Evolutionary conservation across 495 filamentous ascomycete genomes (phyloP).

Genomic region (Xylaria telfairii): DNA sequence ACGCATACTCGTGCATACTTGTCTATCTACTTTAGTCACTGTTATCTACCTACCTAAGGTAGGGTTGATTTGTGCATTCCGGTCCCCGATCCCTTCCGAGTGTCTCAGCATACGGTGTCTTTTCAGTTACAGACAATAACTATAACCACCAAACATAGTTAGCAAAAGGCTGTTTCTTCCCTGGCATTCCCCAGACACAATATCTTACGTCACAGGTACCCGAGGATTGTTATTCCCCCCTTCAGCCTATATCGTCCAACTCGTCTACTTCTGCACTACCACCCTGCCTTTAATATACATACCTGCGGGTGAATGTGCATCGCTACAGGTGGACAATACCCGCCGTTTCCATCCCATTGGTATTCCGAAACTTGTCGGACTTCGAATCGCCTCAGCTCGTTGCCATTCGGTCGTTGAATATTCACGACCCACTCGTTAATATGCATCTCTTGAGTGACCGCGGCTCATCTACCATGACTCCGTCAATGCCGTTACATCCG

Average conservation of each 20-base stretch:
- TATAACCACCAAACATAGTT: background rate
- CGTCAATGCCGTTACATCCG: conserved; percentile 26
- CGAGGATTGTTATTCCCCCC: background rate
- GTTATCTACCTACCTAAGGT: too few relatives aligned
- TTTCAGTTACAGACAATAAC: background rate
- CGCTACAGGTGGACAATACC: conserved; percentile 14
- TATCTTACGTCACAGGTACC: conserved; percentile 9
- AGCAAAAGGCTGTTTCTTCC: background rate
- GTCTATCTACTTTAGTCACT: background rate
- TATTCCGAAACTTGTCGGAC: conserved; percentile 1
- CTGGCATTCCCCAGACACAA: background rate
- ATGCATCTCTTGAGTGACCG: conserved; percentile 11
- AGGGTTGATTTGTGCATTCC: background rate
- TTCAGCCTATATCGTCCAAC: conserved; percentile 20
- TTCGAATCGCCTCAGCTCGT: background rate
- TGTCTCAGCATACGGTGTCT: background rate
- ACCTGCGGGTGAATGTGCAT: conserved; percentile 18
- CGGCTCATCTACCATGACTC: conserved; percentile 32
- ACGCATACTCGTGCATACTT: background rate
- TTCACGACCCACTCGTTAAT: conserved; percentile 16
- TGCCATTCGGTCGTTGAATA: background rate
- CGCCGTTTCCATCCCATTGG: background rate
- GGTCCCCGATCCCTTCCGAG: background rate
- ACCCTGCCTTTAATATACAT: conserved; percentile 22
- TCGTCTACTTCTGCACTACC: conserved; percentile 10